Evolutionary conservation across 805 yeast genomes (phyloP).

Genomic region (Candida morakotiae): DNA sequence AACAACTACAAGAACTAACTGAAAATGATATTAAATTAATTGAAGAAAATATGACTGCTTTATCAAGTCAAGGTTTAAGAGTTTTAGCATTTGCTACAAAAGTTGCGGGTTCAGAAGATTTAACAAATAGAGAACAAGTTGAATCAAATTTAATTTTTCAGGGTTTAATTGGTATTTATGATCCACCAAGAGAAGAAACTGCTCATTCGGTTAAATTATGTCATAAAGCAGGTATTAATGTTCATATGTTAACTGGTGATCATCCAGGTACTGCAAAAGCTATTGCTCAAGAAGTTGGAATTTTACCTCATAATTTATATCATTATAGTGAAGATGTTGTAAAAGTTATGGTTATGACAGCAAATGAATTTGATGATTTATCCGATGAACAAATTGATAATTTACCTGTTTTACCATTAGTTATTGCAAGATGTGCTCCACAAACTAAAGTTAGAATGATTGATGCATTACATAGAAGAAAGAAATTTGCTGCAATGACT

Average conservation of each 20-base stretch:
- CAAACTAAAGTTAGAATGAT: slow-evolving; percentile 40
- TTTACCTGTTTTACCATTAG: slow-evolving; percentile 36
- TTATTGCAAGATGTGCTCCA: slow-evolving; percentile 39
- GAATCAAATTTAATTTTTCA: slow-evolving; percentile 54
- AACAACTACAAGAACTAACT: slow-evolving; percentile 26
- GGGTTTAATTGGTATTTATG: slow-evolving; percentile 75
- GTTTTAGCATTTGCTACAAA: slow-evolving; percentile 68
- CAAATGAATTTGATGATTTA: slow-evolving; percentile 30
- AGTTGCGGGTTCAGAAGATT: slow-evolving; percentile 18
- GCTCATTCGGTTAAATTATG: slow-evolving; percentile 60
- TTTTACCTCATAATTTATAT: slow-evolving; percentile 49
- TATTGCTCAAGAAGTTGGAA: slow-evolving; percentile 79
- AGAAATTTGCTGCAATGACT: slow-evolving; percentile 37
- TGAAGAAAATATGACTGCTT: slow-evolving; percentile 51
- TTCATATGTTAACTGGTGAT: slow-evolving; percentile 81
- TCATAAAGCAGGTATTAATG: slow-evolving; percentile 72
- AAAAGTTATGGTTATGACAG: slow-evolving; percentile 34
- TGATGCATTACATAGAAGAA: slow-evolving; percentile 36
- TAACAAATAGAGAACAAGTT: slow-evolving; percentile 30
- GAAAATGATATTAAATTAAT: slow-evolving; percentile 38
- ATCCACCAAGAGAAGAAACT: slow-evolving; percentile 74
- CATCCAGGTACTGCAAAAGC: slow-evolving; percentile 76
- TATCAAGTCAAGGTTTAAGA: slow-evolving; percentile 65
- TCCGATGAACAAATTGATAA: slow-evolving; percentile 29
- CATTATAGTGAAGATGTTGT: slow-evolving; percentile 32